Evolutionary conservation across 2,329 filamentous ascomycete species (phyloP).

Genomic region (Orbilia ellipsospora): DNA sequence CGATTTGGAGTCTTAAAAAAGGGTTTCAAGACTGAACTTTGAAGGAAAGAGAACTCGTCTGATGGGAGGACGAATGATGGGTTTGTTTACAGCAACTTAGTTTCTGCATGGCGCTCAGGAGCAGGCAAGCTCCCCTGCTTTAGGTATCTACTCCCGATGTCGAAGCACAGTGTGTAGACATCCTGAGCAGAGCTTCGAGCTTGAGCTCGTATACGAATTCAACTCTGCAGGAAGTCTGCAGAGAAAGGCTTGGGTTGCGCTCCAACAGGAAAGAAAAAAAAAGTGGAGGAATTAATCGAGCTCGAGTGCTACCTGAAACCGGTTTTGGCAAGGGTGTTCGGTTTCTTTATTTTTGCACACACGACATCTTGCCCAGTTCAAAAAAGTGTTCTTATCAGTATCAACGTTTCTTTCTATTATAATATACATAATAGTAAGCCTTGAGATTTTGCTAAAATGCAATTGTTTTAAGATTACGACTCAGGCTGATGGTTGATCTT

Average conservation of each 20-base stretch:
- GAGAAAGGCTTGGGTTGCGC: too few species aligned
- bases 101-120: slow-evolving; percentile 4
- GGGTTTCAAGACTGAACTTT: neutral
- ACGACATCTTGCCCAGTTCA: slow-evolving; percentile 33
- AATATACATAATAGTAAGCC: too few species aligned
- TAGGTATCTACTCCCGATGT: slow-evolving; percentile 28
- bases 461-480: too few species aligned
- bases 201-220: too few species aligned
- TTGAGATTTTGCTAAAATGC: too few species aligned
- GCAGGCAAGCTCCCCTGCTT: slow-evolving; percentile 12
- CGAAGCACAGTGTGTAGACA: neutral
- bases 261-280: too few species aligned
- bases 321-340: slow-evolving; percentile 14
- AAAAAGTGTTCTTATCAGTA: neutral
- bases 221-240: too few species aligned
- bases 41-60: too few species aligned
- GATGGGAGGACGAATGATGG: neutral
- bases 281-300: neutral
- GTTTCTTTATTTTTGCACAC: slow-evolving; percentile 14
- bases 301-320: slow-evolving; percentile 18
- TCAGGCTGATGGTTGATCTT: slow-evolving; percentile 33
- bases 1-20: neutral
- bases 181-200: too few species aligned
- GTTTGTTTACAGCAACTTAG: slow-evolving; percentile 17
- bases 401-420: neutral